Conservation (phyloP, 305 asterid species). For the Ajuga reptans region DNA sequence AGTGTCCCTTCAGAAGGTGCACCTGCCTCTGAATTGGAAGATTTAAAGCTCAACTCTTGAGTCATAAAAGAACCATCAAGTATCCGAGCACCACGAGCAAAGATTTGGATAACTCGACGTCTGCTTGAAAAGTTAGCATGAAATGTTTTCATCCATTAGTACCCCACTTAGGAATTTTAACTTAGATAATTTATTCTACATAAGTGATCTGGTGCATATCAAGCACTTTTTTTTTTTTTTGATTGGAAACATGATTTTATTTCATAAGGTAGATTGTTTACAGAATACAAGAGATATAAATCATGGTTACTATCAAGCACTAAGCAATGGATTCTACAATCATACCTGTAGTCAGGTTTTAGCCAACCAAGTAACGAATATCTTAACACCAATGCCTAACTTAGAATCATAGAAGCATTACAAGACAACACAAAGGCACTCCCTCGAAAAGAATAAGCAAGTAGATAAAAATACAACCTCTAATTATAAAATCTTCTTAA, state of each 20-base stretch:
- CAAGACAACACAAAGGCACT: slow-evolving; percentile 4
- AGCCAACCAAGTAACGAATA: background rate
- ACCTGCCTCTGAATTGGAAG: slow-evolving; percentile 59
- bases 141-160: slow-evolving; percentile 16
- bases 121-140: slow-evolving; percentile 32
- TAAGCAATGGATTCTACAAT: background rate
- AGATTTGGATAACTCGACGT: slow-evolving; percentile 92
- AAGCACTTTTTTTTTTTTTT: too few species aligned
- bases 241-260: too few species aligned
- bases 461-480: background rate
- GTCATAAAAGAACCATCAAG: slow-evolving; percentile 96
- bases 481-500: background rate
- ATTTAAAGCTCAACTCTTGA: slow-evolving; percentile 78
- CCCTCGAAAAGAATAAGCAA: background rate
- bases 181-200: background rate
- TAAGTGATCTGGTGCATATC: background rate
- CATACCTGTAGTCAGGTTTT: background rate
- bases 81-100: slow-evolving; percentile 85
- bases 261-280: too few species aligned
- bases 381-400: background rate
- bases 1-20: slow-evolving; percentile 54
- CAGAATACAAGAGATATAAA: too few species aligned
- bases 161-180: slow-evolving; percentile 10
- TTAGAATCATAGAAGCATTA: background rate
- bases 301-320: background rate